These are phyloP conservation scores for Sarocladiaceae sp. DNA, from an alignment of 2,329 filamentous ascomycete genomes.

Conservation along the genomic window DNA sequence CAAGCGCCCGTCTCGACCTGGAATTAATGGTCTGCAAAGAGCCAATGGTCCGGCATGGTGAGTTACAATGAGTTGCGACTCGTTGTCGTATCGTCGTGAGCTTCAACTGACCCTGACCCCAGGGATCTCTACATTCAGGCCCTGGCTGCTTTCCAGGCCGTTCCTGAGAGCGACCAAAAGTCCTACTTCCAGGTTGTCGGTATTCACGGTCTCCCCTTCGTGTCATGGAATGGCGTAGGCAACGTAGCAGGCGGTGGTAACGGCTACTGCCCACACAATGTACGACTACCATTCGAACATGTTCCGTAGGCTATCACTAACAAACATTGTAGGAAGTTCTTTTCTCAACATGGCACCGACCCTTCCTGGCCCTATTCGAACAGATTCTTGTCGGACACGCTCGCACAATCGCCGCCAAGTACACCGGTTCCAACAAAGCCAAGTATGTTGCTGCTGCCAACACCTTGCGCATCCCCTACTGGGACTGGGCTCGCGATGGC, in stretches of 20 bases:
- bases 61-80: not conserved
- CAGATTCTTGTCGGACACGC: constrained; percentile 48
- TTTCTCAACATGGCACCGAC: constrained; percentile 53
- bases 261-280: constrained; percentile 45
- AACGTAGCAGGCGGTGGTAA: constrained; percentile 19
- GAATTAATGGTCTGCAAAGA: not conserved
- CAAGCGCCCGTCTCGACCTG: not conserved
- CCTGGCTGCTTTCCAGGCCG: constrained; percentile 7
- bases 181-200: constrained; percentile 9
- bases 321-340: constrained; percentile 35
- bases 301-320: not conserved
- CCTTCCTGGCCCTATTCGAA: constrained; percentile 52
- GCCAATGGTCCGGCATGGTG: not conserved
- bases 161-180: constrained; percentile 1
- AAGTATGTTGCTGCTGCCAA: constrained; percentile 42
- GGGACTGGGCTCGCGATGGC: constrained; percentile 50
- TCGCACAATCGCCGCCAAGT: constrained; percentile 39
- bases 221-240: constrained; percentile 35
- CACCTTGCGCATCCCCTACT: constrained; percentile 44
- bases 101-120: not conserved
- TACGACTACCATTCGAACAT: constrained; percentile 22
- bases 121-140: constrained; percentile 10
- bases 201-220: constrained; percentile 6
- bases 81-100: too few species aligned
- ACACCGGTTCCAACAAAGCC: constrained; percentile 28